Percentiles rank a stretch among this genome's conserved stretches.
phyloP scores from a whole-genome alignment of 2,329 filamentous ascomycete genomes.

The Cryphonectria naterciae region DNA sequence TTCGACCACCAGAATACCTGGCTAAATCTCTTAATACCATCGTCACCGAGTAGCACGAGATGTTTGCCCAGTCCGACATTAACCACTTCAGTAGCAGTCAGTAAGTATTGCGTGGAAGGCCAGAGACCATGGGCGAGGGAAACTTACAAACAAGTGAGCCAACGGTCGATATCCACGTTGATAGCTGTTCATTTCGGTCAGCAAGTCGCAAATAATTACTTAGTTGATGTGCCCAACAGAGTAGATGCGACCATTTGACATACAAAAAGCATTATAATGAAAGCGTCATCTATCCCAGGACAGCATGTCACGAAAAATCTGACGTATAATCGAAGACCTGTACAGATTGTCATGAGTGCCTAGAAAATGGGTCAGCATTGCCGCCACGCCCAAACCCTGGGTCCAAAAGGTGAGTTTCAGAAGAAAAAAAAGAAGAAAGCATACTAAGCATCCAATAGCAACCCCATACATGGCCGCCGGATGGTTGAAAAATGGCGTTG shows the following conservation, averaged over 20 bases:
- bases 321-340: slow-evolving; percentile 18
- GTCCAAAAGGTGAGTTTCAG: no score
- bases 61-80: slow-evolving; percentile 20
- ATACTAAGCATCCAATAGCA: slow-evolving; percentile 14
- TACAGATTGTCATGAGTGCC: slow-evolving; percentile 19
- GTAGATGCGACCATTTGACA: neutral
- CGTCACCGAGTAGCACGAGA: slow-evolving; percentile 9
- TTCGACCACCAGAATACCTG: slow-evolving; percentile 28
- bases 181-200: slow-evolving; percentile 9
- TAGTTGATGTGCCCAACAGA: neutral
- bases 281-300: slow-evolving; percentile 21
- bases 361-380: neutral
- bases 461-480: slow-evolving; percentile 13
- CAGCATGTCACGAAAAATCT: slow-evolving; percentile 26
- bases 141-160: slow-evolving; percentile 22
- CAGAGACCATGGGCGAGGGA: no score
- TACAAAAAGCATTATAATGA: slow-evolving; percentile 21
- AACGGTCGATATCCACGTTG: slow-evolving; percentile 19
- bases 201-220: neutral
- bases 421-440: neutral
- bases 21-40: slow-evolving; percentile 14
- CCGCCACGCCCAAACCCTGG: no score
- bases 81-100: slow-evolving; percentile 8
- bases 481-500: slow-evolving; percentile 20
- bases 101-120: neutral